These are phyloP conservation scores for Saccharomyces jurei DNA, from an alignment of 805 yeast species.

Conservation along the genomic window DNA sequence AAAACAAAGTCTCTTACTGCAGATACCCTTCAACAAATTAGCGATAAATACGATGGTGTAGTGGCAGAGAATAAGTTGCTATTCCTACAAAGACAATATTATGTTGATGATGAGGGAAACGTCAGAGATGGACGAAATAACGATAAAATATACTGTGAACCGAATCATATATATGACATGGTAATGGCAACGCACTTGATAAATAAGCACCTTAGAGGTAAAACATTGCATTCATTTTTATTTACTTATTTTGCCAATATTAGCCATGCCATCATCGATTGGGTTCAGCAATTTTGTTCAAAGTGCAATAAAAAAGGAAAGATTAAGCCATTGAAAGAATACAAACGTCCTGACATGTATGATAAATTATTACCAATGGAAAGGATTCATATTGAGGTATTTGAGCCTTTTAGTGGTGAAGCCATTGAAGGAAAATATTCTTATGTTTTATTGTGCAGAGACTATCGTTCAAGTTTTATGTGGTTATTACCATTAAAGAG, in stretches of 20 bases:
- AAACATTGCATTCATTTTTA: slow-evolving; percentile 12
- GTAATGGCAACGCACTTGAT: slow-evolving; percentile 27
- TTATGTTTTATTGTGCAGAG: slow-evolving; percentile 23
- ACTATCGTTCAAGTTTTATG: slow-evolving; percentile 23
- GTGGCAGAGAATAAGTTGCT: slow-evolving; percentile 15
- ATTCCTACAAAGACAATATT: slow-evolving; percentile 20
- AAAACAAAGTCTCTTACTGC: slow-evolving; percentile 14
- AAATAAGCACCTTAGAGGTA: slow-evolving; percentile 20
- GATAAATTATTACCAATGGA: slow-evolving; percentile 20
- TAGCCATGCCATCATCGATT: slow-evolving; percentile 14
- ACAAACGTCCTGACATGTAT: slow-evolving; percentile 13
- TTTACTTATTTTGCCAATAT: slow-evolving; percentile 20
- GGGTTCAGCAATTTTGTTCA: slow-evolving; percentile 23
- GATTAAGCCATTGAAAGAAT: slow-evolving; percentile 8
- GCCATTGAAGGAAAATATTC: slow-evolving; percentile 23
- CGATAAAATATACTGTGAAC: slow-evolving; percentile 25
- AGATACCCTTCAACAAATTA: slow-evolving; percentile 14
- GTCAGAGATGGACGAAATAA: slow-evolving; percentile 19
- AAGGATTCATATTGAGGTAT: slow-evolving; percentile 25
- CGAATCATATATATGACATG: slow-evolving; percentile 21
- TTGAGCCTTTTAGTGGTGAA: slow-evolving; percentile 19
- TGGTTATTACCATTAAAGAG: slow-evolving; percentile 27
- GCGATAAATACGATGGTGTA: slow-evolving; percentile 14
- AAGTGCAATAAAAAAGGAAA: slow-evolving; percentile 15
- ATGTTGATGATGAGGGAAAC: slow-evolving; percentile 11